Conservation (phyloP, 2,329 filamentous ascomycete genomes). For the Fusarium metavorans region DNA sequence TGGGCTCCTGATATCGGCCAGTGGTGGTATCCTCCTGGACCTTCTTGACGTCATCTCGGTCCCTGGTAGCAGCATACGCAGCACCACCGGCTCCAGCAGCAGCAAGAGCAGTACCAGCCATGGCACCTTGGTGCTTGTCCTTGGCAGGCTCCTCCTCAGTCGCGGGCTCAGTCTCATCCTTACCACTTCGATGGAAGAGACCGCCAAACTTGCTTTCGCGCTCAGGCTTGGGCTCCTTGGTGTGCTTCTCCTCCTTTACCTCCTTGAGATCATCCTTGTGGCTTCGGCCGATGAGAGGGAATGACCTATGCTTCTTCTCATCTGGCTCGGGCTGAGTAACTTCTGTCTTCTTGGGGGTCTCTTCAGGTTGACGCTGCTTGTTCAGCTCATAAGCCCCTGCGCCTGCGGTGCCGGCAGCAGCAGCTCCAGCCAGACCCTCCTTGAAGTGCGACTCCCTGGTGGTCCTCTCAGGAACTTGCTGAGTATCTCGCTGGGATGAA, state of each 20-base stretch:
- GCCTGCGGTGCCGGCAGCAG: neutral
- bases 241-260: slow-evolving; percentile 22
- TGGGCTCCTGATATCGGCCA: neutral
- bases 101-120: slow-evolving; percentile 24
- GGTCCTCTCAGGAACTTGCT: neutral
- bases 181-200: slow-evolving; percentile 24
- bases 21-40: neutral
- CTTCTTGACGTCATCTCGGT: slow-evolving; percentile 9
- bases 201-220: slow-evolving; percentile 14
- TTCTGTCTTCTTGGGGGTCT: neutral
- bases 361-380: neutral
- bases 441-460: neutral
- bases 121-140: slow-evolving; percentile 16
- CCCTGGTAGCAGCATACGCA: slow-evolving; percentile 21
- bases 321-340: slow-evolving; percentile 1
- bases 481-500: neutral
- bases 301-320: slow-evolving; percentile 26
- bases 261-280: slow-evolving; percentile 18
- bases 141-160: slow-evolving; percentile 2
- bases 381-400: slow-evolving; percentile 5
- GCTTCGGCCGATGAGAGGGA: slow-evolving; percentile 23
- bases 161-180: slow-evolving; percentile 8
- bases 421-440: slow-evolving; percentile 2
- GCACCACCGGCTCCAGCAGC: slow-evolving; percentile 29
- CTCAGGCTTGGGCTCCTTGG: slow-evolving; percentile 10